Evolutionary conservation across 2,329 filamentous ascomycete species (phyloP).

Genomic region (Sclerotinia glacialis): DNA sequence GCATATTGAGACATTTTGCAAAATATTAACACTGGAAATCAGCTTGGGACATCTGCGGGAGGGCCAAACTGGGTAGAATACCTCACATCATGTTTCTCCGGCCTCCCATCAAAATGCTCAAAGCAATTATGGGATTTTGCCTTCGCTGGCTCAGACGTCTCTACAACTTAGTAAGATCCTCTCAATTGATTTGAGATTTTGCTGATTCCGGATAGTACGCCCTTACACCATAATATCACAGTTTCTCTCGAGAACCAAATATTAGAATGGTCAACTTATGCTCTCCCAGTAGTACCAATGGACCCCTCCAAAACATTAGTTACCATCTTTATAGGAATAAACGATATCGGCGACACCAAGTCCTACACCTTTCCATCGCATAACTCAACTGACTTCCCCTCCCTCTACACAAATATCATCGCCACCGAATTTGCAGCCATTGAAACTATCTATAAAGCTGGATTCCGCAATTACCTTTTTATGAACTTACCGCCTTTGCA

Average conservation of each 20-base stretch:
- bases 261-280: conserved; percentile 48
- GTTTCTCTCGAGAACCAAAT: conserved; percentile 51
- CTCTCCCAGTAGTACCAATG: conserved; percentile 27
- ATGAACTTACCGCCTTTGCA: conserved; percentile 52
- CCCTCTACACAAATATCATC: conserved; percentile 46
- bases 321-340: conserved; percentile 55
- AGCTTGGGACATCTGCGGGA: conserved; percentile 18
- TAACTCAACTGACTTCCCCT: conserved; percentile 43
- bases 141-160: conserved; percentile 53
- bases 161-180: conserved; percentile 29
- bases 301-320: conserved; percentile 45
- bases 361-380: conserved; percentile 44
- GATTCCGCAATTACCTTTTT: conserved; percentile 49
- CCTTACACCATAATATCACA: conserved; percentile 52
- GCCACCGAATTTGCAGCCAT: conserved; percentile 44
- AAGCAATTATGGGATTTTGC: conserved; percentile 56
- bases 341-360: conserved; percentile 53
- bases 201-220: conserved; percentile 40
- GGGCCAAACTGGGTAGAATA: conserved; percentile 50
- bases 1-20: conserved; percentile 33
- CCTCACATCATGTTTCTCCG: conserved; percentile 51
- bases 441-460: conserved; percentile 43
- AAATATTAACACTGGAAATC: not conserved
- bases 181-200: rapidly evolving
- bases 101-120: conserved; percentile 46